Evolutionary conservation across 352 stramenopile species (phyloP), one percentile per base, ranked within the genome.

Genomic region (Phytophthora macrochlamydospora): DNA sequence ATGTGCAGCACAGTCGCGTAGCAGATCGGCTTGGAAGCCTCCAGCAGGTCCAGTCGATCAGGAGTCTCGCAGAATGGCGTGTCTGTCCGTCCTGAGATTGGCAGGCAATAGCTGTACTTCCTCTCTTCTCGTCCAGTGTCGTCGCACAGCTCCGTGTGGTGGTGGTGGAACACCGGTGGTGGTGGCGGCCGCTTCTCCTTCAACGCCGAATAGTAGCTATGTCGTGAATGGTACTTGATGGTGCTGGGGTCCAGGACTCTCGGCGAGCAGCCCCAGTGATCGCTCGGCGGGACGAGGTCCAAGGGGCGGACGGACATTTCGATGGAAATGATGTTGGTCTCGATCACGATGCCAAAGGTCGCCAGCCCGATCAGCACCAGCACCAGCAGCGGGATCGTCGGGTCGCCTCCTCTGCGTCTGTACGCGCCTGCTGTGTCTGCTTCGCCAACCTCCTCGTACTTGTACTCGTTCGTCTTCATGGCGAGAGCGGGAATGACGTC

Each of bases 1-100:
- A 84, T 67, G 56, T 84, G 72, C 57, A 84, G 59, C 35, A 75
- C 69, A 54, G 69, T 81, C 29, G 35, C 69, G 29, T 73, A 76
- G 62, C 75, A 84, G 3, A 75, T 33, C 43, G 65, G 73, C 11
- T 67, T 48, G 13, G 56, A 54, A 12, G 43, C 13, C 3, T 37
- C 62, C 14, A 84, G 62, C 18, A 84, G 51, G 33, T 81, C 72
- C 38, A 81, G 48, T 24, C 75, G 72, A 59, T 84, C 72, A 8
- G 75, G 54, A 2, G 30, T 49, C 9, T 37, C 44, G 62, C 75
- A 84, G 65, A 67, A 74, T n/a, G 65, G 62, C 5, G 66, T 57
- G 38, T 84, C 72, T 48, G 71, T 71, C 42, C 72, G 62, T 3
- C 59, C 75, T 3, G 65, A 67, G 44, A 84, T 79, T 18, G 75